Conservation (phyloP, 2,329 filamentous ascomycete genomes). For the Aspergillus tubingensis region DNA sequence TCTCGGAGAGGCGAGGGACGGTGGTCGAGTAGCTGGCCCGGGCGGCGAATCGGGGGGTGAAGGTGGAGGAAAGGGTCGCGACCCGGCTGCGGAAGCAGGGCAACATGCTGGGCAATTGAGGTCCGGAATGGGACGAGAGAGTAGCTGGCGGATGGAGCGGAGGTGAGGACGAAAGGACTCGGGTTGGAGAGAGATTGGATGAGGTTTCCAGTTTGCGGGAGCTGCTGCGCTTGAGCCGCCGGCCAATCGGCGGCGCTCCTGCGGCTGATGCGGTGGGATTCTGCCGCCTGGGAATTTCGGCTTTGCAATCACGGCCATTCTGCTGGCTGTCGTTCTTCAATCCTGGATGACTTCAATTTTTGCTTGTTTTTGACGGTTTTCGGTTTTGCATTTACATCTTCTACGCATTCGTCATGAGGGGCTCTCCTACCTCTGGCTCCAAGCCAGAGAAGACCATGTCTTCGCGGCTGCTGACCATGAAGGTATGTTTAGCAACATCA, state of each 20-base stretch:
- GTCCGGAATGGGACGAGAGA: constrained; percentile 9
- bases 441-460: constrained; percentile 73
- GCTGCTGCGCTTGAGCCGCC: constrained; percentile 19
- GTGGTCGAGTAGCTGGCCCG: constrained; percentile 48
- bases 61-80: constrained; percentile 48
- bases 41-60: constrained; percentile 32
- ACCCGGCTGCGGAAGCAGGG: constrained; percentile 48
- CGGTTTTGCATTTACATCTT: no score
- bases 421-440: constrained; percentile 50
- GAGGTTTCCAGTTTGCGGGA: constrained; percentile 29
- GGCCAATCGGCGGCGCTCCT: constrained; percentile 29
- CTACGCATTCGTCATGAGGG: constrained; percentile 29
- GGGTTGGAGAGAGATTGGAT: constrained; percentile 30
- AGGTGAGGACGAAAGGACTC: constrained; percentile 20
- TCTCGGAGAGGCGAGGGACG: constrained; percentile 43
- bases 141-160: constrained; percentile 20
- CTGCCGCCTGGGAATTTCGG: constrained; percentile 23
- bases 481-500: constrained; percentile 47
- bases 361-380: not conserved
- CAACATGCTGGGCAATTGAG: constrained; percentile 43
- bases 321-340: constrained; percentile 6
- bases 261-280: constrained; percentile 19
- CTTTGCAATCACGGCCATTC: constrained; percentile 16
- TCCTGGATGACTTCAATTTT: not conserved
- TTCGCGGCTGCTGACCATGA: constrained; percentile 87